phyloP scores from a whole-genome alignment of 495 filamentous ascomycete species.

The Podospora pseudocomata region DNA sequence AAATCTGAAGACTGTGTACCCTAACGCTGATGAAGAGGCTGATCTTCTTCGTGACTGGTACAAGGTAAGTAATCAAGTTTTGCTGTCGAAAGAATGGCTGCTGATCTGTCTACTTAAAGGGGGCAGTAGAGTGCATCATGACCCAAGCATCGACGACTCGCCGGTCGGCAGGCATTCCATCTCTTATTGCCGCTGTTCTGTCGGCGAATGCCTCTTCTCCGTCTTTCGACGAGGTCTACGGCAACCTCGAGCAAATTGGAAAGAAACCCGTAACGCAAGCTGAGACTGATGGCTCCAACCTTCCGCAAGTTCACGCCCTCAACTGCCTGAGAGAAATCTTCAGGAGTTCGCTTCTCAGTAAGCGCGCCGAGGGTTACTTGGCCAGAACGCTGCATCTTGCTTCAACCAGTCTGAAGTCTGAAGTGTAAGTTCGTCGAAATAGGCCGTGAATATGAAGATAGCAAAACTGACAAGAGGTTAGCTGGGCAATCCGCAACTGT shows the following conservation, averaged over 20 bases:
- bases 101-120: constrained; percentile 16
- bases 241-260: constrained; percentile 52
- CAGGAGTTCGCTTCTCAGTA: constrained; percentile 65
- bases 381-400: constrained; percentile 71
- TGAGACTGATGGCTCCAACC: constrained; percentile 58
- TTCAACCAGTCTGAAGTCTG: constrained; percentile 62
- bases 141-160: constrained; percentile 77
- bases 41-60: constrained; percentile 61
- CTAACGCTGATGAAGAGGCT: constrained; percentile 32
- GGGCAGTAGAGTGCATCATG: constrained; percentile 60
- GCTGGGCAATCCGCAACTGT: constrained; percentile 92
- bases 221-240: constrained; percentile 52
- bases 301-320: constrained; percentile 90
- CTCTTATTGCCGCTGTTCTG: constrained; percentile 74
- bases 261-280: constrained; percentile 44
- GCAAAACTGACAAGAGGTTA: constrained; percentile 32
- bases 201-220: constrained; percentile 48
- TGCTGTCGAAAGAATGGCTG: not conserved
- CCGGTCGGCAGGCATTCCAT: constrained; percentile 86
- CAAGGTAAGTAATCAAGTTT: constrained; percentile 31
- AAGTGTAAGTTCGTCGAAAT: constrained; percentile 49
- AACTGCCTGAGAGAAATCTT: constrained; percentile 90
- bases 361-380: constrained; percentile 61
- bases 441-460: not conserved
- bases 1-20: constrained; percentile 38